Evolutionary conservation across 805 yeast genomes (phyloP).

Genomic region (Metschnikowia baotianmanensis): DNA sequence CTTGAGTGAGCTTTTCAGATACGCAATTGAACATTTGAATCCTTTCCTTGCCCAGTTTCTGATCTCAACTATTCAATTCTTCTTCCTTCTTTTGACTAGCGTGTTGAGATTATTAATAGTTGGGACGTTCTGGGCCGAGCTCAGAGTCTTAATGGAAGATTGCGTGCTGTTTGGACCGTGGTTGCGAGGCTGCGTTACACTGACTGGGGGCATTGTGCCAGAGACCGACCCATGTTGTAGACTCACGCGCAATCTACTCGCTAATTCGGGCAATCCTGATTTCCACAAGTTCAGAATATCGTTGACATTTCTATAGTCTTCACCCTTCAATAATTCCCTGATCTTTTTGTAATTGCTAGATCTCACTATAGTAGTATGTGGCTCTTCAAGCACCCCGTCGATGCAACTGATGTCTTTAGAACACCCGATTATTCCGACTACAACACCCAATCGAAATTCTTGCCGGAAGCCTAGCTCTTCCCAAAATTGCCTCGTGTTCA

Average conservation of each 20-base stretch:
- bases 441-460: slow-evolving; percentile 80
- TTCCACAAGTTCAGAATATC: slow-evolving; percentile 22
- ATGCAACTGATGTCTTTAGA: slow-evolving; percentile 14
- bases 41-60: too few relatives aligned
- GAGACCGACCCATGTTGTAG: not conserved
- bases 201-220: not conserved
- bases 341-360: slow-evolving; percentile 15
- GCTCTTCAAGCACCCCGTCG: slow-evolving; percentile 1
- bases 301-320: slow-evolving; percentile 36
- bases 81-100: slow-evolving; percentile 25
- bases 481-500: slow-evolving; percentile 67
- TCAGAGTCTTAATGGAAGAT: too few relatives aligned
- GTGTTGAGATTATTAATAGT: slow-evolving; percentile 25
- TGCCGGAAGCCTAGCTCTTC: slow-evolving; percentile 81
- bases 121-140: not conserved
- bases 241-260: slow-evolving; percentile 3
- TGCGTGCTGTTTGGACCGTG: too few relatives aligned
- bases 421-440: slow-evolving; percentile 83
- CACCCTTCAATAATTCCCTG: slow-evolving; percentile 43
- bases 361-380: slow-evolving; percentile 2
- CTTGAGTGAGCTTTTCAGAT: too few relatives aligned
- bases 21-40: too few relatives aligned
- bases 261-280: slow-evolving; percentile 14
- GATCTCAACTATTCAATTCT: too few relatives aligned
- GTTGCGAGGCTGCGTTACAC: too few relatives aligned